Evolutionary conservation across 352 stramenopile genomes (phyloP), one percentile per base, ranked within the genome.

Genomic region (Pythium graminicola): DNA sequence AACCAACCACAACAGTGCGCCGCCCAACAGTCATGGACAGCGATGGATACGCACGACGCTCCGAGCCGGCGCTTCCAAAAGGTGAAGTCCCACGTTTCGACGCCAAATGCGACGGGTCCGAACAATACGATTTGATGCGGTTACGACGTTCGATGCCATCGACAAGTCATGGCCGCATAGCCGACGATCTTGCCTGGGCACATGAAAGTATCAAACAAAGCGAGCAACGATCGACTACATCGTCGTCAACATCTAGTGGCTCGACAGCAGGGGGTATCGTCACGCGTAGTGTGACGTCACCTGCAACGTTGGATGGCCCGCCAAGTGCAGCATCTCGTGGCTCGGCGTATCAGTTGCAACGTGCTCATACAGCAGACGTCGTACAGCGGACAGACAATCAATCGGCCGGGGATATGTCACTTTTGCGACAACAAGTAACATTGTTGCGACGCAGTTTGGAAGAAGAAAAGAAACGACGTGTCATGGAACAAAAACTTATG

Each of bases 391-490:
- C 52, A 7, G 43, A 49, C 20, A 17, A 27, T 16, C 40, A 50
- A 31, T 22, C 27, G 22, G 23, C 45, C 5, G 55, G 50, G 6
- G 47, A 57, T 17, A 38, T 53, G 29, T 45, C 43, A 24, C 26
- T 46, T 40, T 69, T 88, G 50, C 67, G 72, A 4, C 71, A 85
- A 46, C 71, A 82, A 39, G 72, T 86, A 48, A 60, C 64, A 56
- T 56, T 86, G 51, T 65, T 88, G 32, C 44, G 72, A 43, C 71
- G 76, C 45, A 72, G 57, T 46, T 67, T 88, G 5, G 77, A 86
- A 31, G 65, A 79, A 19, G 77, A 88, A 60, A 83, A 83, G 62
- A 85, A 85, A 53, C 69, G 72, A 7, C 77, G 77, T 38, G 64
- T 72, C 4, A 62, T 63, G 7, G 77, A 88, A 40, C 75, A 86